These are phyloP conservation scores for Hymenoscyphus fraxineus DNA, from an alignment of 2,329 filamentous ascomycete genomes.

Conservation along the genomic window DNA sequence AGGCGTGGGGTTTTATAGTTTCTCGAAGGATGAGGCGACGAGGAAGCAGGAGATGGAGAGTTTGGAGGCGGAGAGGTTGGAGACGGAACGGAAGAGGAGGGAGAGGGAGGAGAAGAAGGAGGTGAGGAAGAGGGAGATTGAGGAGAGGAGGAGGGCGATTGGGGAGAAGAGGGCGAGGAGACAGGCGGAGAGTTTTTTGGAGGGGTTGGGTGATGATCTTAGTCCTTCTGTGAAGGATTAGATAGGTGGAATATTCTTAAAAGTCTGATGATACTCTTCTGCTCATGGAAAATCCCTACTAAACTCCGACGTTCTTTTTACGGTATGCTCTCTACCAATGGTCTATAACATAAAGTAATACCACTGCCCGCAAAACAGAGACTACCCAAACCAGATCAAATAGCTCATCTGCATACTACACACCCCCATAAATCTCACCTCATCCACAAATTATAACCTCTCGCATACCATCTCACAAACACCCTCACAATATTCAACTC, in stretches of 20 bases:
- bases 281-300: too few relatives aligned
- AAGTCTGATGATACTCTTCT: background rate
- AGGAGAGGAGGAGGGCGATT: conserved; percentile 46
- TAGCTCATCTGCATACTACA: too few relatives aligned
- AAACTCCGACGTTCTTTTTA: too few relatives aligned
- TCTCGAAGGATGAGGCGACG: conserved; percentile 69
- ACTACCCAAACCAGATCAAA: too few relatives aligned
- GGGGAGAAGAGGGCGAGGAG: conserved; percentile 56
- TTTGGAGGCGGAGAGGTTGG: conserved; percentile 64
- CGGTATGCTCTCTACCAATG: too few relatives aligned
- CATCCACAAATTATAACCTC: too few relatives aligned
- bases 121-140: conserved; percentile 58
- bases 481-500: too few relatives aligned
- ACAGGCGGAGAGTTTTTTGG: conserved; percentile 64
- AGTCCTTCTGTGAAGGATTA: background rate
- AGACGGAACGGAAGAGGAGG: conserved; percentile 50
- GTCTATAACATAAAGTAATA: too few relatives aligned
- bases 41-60: conserved; percentile 69
- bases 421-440: too few relatives aligned
- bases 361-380: too few relatives aligned
- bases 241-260: background rate
- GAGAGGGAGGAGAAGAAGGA: conserved; percentile 55
- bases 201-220: conserved; percentile 2
- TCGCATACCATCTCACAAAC: too few relatives aligned
- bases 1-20: conserved; percentile 88